phyloP scores from a whole-genome alignment of 129 eudicot species.

The Glebionis coronaria region DNA sequence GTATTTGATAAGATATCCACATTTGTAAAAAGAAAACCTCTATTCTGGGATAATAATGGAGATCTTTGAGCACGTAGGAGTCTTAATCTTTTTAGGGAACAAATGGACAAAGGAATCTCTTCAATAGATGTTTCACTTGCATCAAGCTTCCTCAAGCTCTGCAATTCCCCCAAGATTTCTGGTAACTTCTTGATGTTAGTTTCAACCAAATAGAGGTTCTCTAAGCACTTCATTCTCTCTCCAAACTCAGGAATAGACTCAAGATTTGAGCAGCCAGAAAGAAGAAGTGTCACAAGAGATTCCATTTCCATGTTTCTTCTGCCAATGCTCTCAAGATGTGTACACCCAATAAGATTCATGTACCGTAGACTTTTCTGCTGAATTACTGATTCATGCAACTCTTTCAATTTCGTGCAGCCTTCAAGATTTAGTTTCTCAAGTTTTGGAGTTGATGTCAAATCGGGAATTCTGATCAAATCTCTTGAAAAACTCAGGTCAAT shows the following conservation, averaged over 20 bases:
- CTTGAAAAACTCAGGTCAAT: constrained; percentile 24
- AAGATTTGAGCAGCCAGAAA: constrained; percentile 26
- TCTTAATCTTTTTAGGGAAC: constrained; percentile 3
- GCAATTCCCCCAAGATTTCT: constrained; percentile 18
- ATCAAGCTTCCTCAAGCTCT: constrained; percentile 18
- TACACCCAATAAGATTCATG: constrained; percentile 22
- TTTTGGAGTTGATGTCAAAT: constrained; percentile 21
- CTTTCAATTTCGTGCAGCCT: constrained; percentile 18
- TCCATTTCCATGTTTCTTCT: constrained; percentile 23
- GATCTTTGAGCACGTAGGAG: constrained; percentile 15
- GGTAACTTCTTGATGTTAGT: constrained; percentile 23
- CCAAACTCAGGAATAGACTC: constrained; percentile 22
- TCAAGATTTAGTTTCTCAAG: constrained; percentile 21
- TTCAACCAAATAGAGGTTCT: constrained; percentile 11
- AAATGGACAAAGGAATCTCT: constrained; percentile 18
- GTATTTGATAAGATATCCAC: not conserved
- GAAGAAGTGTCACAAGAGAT: constrained; percentile 20
- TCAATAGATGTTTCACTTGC: constrained; percentile 12
- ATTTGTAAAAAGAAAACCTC: constrained; percentile 4
- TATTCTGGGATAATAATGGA: not conserved
- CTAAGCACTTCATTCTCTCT: constrained; percentile 12
- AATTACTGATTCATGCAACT: constrained; percentile 21
- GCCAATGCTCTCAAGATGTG: constrained; percentile 18
- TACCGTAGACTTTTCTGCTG: constrained; percentile 12
- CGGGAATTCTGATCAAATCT: constrained; percentile 15